A percentile compares a stretch with the other conserved stretches of the same genome.
phyloP scores from a whole-genome alignment of 2,329 filamentous ascomycete genomes.

The Arthroderma uncinatum region DNA sequence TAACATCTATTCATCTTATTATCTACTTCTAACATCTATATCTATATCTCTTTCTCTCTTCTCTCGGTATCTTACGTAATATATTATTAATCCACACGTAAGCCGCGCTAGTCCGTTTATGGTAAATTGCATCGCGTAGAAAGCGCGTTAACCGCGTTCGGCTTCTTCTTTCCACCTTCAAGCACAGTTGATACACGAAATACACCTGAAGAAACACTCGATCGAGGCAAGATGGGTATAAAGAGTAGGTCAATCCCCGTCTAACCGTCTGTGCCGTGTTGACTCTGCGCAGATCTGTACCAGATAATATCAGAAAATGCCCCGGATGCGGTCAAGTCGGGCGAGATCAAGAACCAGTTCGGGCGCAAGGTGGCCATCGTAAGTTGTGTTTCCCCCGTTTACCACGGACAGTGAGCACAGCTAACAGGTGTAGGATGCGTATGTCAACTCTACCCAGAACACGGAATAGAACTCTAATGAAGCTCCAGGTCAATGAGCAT shows the following conservation, averaged over 20 bases:
- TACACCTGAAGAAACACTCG: not conserved
- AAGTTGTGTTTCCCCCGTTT: conserved; percentile 31
- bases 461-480: not conserved
- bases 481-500: conserved; percentile 81
- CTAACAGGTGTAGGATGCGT: conserved; percentile 36
- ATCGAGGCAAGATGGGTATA: conserved; percentile 1
- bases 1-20: no score
- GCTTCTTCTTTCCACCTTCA: no score
- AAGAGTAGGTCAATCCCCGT: not conserved
- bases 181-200: no score
- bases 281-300: conserved; percentile 49
- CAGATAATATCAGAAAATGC: conserved; percentile 81
- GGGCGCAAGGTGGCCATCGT: conserved; percentile 97
- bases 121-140: not conserved
- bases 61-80: not conserved
- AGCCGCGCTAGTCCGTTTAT: not conserved
- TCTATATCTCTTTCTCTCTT: no score
- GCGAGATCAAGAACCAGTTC: conserved; percentile 98
- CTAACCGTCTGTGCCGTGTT: not conserved
- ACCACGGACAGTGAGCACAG: not conserved
- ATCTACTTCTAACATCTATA: no score
- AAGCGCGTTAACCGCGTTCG: not conserved
- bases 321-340: conserved; percentile 88
- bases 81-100: not conserved
- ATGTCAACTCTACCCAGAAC: conserved; percentile 15